Evolutionary conservation across 169 alveolate species (phyloP).

Genomic region (Plasmodium knowlesi): DNA sequence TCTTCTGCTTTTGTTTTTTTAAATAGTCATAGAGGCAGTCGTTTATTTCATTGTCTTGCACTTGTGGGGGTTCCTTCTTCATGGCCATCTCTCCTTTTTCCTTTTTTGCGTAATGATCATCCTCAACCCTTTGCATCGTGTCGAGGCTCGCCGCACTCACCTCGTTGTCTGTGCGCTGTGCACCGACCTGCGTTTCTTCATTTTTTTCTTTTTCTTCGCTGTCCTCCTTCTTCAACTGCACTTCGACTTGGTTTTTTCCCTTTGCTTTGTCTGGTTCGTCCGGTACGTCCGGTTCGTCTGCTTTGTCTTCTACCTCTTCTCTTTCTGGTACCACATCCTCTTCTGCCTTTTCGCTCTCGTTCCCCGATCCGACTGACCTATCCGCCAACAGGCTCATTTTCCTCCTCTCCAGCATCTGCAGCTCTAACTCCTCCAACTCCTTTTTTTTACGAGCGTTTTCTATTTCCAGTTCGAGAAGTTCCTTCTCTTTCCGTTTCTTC

Average conservation of each 20-base stretch:
- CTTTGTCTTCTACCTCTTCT: neutral
- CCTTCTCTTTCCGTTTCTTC: constrained; percentile 44
- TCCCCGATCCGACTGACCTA: neutral
- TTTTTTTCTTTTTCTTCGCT: neutral
- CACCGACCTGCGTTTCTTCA: neutral
- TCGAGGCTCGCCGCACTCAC: neutral
- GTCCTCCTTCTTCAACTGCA: neutral
- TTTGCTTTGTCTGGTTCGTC: neutral
- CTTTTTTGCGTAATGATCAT: neutral
- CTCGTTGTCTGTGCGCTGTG: neutral
- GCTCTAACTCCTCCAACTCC: constrained; percentile 57
- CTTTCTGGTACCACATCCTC: too few relatives aligned
- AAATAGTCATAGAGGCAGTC: constrained; percentile 45
- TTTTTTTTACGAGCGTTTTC: constrained; percentile 38
- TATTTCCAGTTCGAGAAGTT: constrained; percentile 49
- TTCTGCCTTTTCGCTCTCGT: neutral
- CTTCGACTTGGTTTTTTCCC: neutral
- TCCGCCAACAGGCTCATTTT: constrained; percentile 8
- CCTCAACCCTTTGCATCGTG: neutral
- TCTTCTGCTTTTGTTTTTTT: constrained; percentile 8
- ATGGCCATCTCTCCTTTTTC: neutral
- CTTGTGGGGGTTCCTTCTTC: neutral
- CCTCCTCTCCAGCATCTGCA: constrained; percentile 46
- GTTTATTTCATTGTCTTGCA: neutral
- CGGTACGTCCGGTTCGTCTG: neutral